phyloP scores from a whole-genome alignment of 306 rosid species.

The Pachyrhizus erosus region DNA sequence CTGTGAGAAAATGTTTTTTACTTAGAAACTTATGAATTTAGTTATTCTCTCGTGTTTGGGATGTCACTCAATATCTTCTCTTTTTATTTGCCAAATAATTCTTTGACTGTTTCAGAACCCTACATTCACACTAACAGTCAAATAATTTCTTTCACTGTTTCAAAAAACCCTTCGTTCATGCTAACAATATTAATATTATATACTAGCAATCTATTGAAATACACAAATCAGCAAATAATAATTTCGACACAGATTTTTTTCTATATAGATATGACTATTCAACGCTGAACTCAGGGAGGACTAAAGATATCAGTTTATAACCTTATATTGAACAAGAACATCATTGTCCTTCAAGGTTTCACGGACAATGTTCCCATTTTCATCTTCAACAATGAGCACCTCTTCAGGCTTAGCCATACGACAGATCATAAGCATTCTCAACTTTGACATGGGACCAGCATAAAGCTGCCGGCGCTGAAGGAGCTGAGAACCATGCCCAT shows the following conservation, averaged over 20 bases:
- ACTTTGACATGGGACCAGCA: slow-evolving; percentile 87
- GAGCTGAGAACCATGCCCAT: slow-evolving; percentile 80
- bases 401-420: slow-evolving; percentile 99
- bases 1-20: too few species aligned
- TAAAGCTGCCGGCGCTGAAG: slow-evolving; percentile 90
- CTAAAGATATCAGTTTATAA: slow-evolving; percentile 33
- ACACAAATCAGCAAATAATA: background rate
- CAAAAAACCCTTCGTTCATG: too few species aligned
- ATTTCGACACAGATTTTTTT: background rate
- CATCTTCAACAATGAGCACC: slow-evolving; percentile 98
- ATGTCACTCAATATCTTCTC: too few species aligned
- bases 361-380: slow-evolving; percentile 97
- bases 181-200: too few species aligned
- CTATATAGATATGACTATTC: background rate
- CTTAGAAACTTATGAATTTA: too few species aligned
- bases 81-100: too few species aligned
- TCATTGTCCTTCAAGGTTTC: slow-evolving; percentile 99
- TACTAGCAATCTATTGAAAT: background rate
- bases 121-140: too few species aligned
- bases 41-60: too few species aligned
- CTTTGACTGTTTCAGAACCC: too few species aligned
- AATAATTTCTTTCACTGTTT: too few species aligned
- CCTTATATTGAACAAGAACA: slow-evolving; percentile 99
- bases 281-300: slow-evolving; percentile 19
- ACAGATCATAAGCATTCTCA: slow-evolving; percentile 96